Conservation (phyloP, 306 rosid genomes). For the cucumber (Cucumis sativus) region DNA sequence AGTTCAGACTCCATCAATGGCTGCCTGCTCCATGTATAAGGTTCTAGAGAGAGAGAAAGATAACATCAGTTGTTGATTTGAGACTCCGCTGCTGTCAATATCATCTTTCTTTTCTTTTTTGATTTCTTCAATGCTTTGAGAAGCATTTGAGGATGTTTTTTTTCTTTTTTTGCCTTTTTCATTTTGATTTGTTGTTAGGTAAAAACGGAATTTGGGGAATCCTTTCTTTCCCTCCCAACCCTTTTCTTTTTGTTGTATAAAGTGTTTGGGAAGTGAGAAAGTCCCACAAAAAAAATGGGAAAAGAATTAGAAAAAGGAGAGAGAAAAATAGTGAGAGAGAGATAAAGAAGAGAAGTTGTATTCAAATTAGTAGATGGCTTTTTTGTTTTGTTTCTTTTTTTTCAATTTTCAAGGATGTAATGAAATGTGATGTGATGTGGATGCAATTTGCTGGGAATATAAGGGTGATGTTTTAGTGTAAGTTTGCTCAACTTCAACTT, state of each 20-base stretch:
- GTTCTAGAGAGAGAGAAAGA: background rate
- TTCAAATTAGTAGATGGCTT: background rate
- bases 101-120: background rate
- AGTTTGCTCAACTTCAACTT: background rate
- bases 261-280: constrained; percentile 11
- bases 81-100: background rate
- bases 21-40: background rate
- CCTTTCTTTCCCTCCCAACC: background rate
- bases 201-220: background rate
- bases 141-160: background rate
- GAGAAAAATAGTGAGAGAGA: background rate
- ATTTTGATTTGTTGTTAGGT: background rate
- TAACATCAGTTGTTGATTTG: background rate
- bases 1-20: background rate
- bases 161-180: too few relatives aligned
- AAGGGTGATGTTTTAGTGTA: background rate
- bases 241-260: background rate
- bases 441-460: constrained; percentile 7
- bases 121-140: background rate
- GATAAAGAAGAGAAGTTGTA: background rate
- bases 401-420: background rate
- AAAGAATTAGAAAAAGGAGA: background rate
- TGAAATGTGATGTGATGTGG: background rate
- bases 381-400: background rate
- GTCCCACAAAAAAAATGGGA: background rate